Evolutionary conservation across 805 yeast genomes (phyloP).

Genomic region (Grigorovia humatica): DNA sequence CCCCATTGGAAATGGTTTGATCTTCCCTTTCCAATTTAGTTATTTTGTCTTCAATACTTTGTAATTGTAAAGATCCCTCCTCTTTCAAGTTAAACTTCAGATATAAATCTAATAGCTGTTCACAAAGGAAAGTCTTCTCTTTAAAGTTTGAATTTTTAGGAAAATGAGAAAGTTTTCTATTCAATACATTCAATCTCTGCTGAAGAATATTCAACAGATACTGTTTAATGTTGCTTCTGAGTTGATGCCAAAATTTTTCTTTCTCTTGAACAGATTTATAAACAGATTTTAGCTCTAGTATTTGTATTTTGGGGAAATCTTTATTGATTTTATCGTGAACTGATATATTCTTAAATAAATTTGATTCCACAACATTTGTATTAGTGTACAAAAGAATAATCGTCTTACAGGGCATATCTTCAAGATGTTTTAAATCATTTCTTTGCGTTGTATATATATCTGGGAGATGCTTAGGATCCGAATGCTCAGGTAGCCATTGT

Average conservation of each 20-base stretch:
- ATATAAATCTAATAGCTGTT: conserved; percentile 19
- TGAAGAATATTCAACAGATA: conserved; percentile 21
- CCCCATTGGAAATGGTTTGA: conserved; percentile 10
- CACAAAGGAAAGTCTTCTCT: conserved; percentile 13
- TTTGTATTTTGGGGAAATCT: conserved; percentile 23
- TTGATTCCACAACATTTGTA: conserved; percentile 23
- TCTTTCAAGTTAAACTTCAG: conserved; percentile 20
- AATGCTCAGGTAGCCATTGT: conserved; percentile 53
- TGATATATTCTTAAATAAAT: conserved; percentile 24
- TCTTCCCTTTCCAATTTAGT: not conserved
- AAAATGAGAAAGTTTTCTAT: conserved; percentile 4
- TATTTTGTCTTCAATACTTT: conserved; percentile 8
- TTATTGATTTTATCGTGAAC: conserved; percentile 24
- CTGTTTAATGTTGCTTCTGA: conserved; percentile 16
- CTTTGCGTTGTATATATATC: not conserved
- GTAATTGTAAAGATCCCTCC: conserved; percentile 18
- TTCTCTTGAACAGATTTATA: conserved; percentile 25
- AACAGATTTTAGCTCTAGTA: conserved; percentile 25
- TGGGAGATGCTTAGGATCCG: not conserved
- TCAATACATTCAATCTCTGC: conserved; percentile 12
- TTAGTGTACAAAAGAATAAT: conserved; percentile 24
- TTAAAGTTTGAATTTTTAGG: conserved; percentile 3
- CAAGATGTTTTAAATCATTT: not conserved
- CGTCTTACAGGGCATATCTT: conserved; percentile 7
- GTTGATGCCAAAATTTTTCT: conserved; percentile 22